These are phyloP conservation scores for Colletotrichum tanaceti DNA, from an alignment of 2,329 filamentous ascomycete genomes.

Conservation along the genomic window DNA sequence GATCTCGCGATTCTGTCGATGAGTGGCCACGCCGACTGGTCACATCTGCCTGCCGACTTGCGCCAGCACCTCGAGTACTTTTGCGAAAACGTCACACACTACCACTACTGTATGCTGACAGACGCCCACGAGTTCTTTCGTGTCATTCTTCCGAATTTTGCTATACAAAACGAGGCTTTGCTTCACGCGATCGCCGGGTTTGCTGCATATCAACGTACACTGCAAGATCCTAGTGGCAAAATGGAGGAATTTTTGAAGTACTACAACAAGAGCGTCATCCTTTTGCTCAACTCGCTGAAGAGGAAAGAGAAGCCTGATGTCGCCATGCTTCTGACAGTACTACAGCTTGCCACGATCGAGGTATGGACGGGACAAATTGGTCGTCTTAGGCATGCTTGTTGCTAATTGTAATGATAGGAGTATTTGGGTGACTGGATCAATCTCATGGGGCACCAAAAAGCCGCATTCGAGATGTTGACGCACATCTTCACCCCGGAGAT, in stretches of 20 bases:
- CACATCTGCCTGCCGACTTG: conserved; percentile 74
- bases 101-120: conserved; percentile 83
- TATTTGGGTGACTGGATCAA: conserved; percentile 97
- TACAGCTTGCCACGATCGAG: conserved; percentile 94
- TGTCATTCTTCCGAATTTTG: conserved; percentile 75
- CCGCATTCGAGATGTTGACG: conserved; percentile 83
- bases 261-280: conserved; percentile 87
- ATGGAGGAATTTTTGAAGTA: conserved; percentile 87
- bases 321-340: conserved; percentile 83
- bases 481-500: conserved; percentile 82
- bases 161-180: conserved; percentile 79
- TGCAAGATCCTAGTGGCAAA: conserved; percentile 76
- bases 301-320: conserved; percentile 77
- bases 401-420: conserved; percentile 68
- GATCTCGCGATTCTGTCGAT: conserved; percentile 37
- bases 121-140: conserved; percentile 80
- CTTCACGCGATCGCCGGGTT: conserved; percentile 90
- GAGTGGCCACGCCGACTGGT: conserved; percentile 58
- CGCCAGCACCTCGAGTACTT: conserved; percentile 85
- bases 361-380: conserved; percentile 58
- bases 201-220: conserved; percentile 84
- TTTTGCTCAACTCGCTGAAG: conserved; percentile 78
- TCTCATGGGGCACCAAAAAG: conserved; percentile 90
- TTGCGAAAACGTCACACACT: conserved; percentile 78
- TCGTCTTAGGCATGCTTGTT: not conserved